Evolutionary conservation across 2,329 filamentous ascomycete genomes (phyloP).

Genomic region (Mycosphaerelloides madeirae): DNA sequence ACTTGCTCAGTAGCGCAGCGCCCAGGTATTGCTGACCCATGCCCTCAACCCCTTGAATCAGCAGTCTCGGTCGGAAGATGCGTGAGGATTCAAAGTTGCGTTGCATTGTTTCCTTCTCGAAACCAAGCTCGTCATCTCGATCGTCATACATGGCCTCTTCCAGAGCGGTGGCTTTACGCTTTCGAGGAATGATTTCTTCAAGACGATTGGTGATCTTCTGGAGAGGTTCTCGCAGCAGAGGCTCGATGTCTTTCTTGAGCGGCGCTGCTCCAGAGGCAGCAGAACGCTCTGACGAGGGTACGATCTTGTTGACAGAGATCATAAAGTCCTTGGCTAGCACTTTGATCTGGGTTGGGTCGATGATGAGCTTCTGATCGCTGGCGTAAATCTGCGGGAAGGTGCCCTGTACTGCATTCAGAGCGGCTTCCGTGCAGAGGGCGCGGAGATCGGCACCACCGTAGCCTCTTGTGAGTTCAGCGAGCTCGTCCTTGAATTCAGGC

Average conservation of each 20-base stretch:
- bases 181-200: constrained; percentile 73
- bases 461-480: constrained; percentile 87
- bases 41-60: constrained; percentile 74
- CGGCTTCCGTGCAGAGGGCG: constrained; percentile 91
- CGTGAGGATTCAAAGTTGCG: constrained; percentile 74
- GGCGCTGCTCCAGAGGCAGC: constrained; percentile 78
- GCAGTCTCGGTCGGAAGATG: constrained; percentile 79
- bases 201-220: constrained; percentile 58
- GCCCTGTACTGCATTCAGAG: constrained; percentile 89
- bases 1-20: constrained; percentile 77
- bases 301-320: constrained; percentile 92
- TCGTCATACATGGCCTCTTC: constrained; percentile 94
- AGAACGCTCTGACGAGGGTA: constrained; percentile 89
- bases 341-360: constrained; percentile 77
- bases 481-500: constrained; percentile 70
- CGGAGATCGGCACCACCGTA: constrained; percentile 94
- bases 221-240: constrained; percentile 71
- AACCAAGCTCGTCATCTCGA: constrained; percentile 74
- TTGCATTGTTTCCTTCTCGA: constrained; percentile 73
- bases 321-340: constrained; percentile 94
- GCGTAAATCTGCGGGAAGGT: constrained; percentile 95
- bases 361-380: constrained; percentile 81
- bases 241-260: constrained; percentile 73
- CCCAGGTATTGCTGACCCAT: constrained; percentile 94
- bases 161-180: constrained; percentile 80